Evolutionary conservation across 805 yeast species (phyloP), one percentile per base, ranked within the genome.

Genomic region (Barnettozyma siamensis): DNA sequence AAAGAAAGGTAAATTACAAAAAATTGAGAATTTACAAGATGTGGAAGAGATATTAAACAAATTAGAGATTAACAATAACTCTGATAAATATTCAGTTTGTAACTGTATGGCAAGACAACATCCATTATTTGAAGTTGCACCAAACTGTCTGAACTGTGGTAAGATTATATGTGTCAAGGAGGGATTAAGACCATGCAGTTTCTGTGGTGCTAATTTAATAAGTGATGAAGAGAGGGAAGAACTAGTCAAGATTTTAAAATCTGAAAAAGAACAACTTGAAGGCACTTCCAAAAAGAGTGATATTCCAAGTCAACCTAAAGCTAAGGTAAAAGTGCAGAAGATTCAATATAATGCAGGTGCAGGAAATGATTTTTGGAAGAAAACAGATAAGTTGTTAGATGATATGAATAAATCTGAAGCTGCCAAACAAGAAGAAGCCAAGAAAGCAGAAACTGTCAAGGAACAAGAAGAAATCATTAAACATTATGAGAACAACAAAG

Each of bases 91-190:
- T 11, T 57, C 67, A 16, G 57, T 53, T 5, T 89, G 98, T 58
- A 76, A 82, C 47, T 89, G 98, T 56, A 85, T 82, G 78, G 97
- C 91, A 1, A 75, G 83, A 0, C 68, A 84, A 45, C 99, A 93
- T 57, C 95, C 96, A 3, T 64, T 93, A 24, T 83, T 88, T 47
- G 94, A 86, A 42, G 73, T 83, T 48, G 93, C 94, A 2, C 98
- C 99, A 1, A 93, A 93, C 58, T 93, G 99, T 54, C 63, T 93
- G 31, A 80, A 83, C 45, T 93, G 99, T 60, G 99, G 99, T 10
- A 86, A 88, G 60, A 86, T 93, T 32, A 86, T 93, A 3, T 93
- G 99, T 65, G 72, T 74, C 4, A 81, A 80, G 51, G 98, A 93
- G 57, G 98, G 98, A 0, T 65, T 87, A 19, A 93, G 89, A 45